phyloP scores from a whole-genome alignment of 2,329 filamentous ascomycete species.

The Plectosphaerella sp. region DNA sequence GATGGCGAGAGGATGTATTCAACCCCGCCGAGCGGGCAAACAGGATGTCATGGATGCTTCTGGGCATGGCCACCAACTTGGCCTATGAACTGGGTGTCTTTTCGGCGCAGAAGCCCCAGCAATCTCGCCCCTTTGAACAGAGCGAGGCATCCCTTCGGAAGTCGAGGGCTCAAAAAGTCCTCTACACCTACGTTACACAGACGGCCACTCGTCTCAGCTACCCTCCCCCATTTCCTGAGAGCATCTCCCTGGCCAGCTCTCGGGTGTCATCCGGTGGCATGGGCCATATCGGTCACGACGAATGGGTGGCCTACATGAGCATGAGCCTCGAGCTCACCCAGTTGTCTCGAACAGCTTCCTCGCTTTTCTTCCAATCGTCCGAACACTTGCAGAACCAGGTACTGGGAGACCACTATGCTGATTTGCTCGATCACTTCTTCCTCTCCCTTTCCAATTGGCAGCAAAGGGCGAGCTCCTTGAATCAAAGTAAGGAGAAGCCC shows the following conservation, averaged over 20 bases:
- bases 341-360: slow-evolving; percentile 11
- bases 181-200: slow-evolving; percentile 16
- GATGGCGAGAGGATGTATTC: slow-evolving; percentile 19
- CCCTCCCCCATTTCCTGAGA: slow-evolving; percentile 6
- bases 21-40: slow-evolving; percentile 17
- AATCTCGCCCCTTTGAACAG: neutral
- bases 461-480: slow-evolving; percentile 2
- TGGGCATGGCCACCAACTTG: slow-evolving; percentile 14
- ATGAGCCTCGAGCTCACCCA: slow-evolving; percentile 13
- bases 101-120: slow-evolving; percentile 1
- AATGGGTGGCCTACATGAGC: slow-evolving; percentile 12
- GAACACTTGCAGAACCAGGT: slow-evolving; percentile 12
- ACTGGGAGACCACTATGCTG: slow-evolving; percentile 11
- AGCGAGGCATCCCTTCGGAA: neutral
- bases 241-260: slow-evolving; percentile 1
- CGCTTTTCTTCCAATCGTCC: slow-evolving; percentile 16
- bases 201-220: slow-evolving; percentile 5
- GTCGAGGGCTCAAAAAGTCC: slow-evolving; percentile 10
- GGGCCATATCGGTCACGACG: too few species aligned
- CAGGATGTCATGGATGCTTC: slow-evolving; percentile 21
- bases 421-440: slow-evolving; percentile 13
- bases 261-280: neutral
- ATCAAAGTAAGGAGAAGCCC: neutral
- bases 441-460: slow-evolving; percentile 11
- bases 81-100: slow-evolving; percentile 16